Percentiles rank a stretch among this genome's conserved stretches.
Evolutionary conservation across 2,329 filamentous ascomycete genomes (phyloP).

Genomic region (Talaromyces sp.): DNA sequence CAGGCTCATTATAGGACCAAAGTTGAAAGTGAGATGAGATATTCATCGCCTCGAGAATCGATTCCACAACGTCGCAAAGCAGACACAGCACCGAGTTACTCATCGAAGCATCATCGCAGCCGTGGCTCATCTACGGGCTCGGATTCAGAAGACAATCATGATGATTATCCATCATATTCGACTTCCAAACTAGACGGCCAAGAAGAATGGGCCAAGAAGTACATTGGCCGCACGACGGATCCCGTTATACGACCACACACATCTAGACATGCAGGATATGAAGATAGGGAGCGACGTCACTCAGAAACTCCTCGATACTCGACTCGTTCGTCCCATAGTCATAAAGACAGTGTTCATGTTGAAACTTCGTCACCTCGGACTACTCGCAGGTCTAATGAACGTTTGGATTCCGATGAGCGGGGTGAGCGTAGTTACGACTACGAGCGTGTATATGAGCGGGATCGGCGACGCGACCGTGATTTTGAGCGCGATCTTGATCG

Average conservation of each 20-base stretch:
- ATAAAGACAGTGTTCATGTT: slow-evolving; percentile 20
- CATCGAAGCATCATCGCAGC: slow-evolving; percentile 19
- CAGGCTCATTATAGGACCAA: not conserved
- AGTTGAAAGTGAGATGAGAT: slow-evolving; percentile 23
- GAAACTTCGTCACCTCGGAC: slow-evolving; percentile 28
- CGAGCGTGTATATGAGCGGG: not conserved
- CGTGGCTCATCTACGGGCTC: not conserved
- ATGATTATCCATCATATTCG: slow-evolving; percentile 26
- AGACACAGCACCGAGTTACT: slow-evolving; percentile 19
- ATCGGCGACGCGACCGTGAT: not conserved
- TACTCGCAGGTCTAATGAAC: slow-evolving; percentile 29
- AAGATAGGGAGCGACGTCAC: slow-evolving; percentile 26
- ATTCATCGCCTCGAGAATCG: slow-evolving; percentile 24
- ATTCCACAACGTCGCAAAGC: slow-evolving; percentile 18
- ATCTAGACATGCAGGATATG: slow-evolving; percentile 31
- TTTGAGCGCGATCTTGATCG: not conserved
- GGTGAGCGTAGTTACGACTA: not conserved
- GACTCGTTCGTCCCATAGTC: slow-evolving; percentile 26
- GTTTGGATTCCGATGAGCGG: slow-evolving; percentile 26
- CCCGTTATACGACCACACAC: slow-evolving; percentile 27
- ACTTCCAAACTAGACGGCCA: slow-evolving; percentile 32
- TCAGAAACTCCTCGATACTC: slow-evolving; percentile 32
- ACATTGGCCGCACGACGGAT: slow-evolving; percentile 35
- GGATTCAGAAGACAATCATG: slow-evolving; percentile 22
- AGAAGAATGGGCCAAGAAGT: slow-evolving; percentile 33